phyloP scores from a whole-genome alignment of 176 grass and related monocot species.

The Chloris gayana region DNA sequence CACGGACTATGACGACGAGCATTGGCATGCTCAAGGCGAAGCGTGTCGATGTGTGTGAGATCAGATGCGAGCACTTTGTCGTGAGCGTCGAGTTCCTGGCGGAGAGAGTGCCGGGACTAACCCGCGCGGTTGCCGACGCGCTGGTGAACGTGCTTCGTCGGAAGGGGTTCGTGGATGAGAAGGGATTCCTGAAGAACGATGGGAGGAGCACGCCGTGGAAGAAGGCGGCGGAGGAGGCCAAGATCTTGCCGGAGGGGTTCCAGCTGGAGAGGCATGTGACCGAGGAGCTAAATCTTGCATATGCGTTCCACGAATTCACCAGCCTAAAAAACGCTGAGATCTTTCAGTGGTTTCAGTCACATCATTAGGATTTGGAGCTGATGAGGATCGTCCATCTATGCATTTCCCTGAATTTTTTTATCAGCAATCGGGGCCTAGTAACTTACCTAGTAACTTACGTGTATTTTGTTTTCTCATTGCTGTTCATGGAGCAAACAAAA shows the following conservation, averaged over 20 bases:
- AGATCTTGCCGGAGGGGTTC: slow-evolving; percentile 67
- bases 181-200: slow-evolving; percentile 71
- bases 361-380: slow-evolving; percentile 43
- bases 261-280: slow-evolving; percentile 69
- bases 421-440: too few relatives aligned
- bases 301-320: slow-evolving; percentile 81
- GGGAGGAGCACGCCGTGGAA: slow-evolving; percentile 71
- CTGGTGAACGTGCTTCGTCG: slow-evolving; percentile 57
- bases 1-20: slow-evolving; percentile 38
- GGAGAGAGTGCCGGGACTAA: slow-evolving; percentile 57
- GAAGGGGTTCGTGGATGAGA: slow-evolving; percentile 74
- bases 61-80: slow-evolving; percentile 60
- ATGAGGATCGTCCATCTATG: neutral
- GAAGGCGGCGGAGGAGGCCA: slow-evolving; percentile 51
- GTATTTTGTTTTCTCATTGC: neutral
- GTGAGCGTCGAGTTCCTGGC: slow-evolving; percentile 53
- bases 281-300: slow-evolving; percentile 96
- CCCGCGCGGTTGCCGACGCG: slow-evolving; percentile 41
- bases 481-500: neutral
- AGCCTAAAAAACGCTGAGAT: slow-evolving; percentile 71
- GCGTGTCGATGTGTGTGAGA: slow-evolving; percentile 58
- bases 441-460: neutral
- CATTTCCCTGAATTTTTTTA: too few relatives aligned
- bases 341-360: slow-evolving; percentile 80
- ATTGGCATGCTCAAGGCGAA: slow-evolving; percentile 53